phyloP scores from a whole-genome alignment of 179 eudicot genomes.

The Vitellaria paradoxa region DNA sequence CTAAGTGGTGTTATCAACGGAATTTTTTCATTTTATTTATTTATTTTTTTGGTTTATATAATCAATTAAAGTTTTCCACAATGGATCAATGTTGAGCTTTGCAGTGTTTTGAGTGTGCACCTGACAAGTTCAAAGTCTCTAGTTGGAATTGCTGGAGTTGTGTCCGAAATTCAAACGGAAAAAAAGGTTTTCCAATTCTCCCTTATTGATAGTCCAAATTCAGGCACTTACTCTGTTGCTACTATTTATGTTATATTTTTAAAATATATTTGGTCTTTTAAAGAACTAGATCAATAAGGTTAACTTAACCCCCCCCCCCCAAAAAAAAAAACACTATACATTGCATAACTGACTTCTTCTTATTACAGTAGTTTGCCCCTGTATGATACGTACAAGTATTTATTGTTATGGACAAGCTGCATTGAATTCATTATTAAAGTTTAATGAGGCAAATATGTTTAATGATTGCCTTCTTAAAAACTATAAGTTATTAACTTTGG shows the following conservation, averaged over 20 bases:
- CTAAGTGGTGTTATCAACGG: neutral
- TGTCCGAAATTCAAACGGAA: slow-evolving; percentile 88
- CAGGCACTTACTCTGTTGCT: no score
- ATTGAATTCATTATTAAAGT: neutral
- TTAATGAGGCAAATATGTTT: neutral
- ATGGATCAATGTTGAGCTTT: slow-evolving; percentile 5
- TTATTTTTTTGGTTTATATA: no score
- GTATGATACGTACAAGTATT: neutral
- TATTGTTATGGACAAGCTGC: neutral
- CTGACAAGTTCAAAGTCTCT: slow-evolving; percentile 94
- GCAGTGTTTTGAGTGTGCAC: slow-evolving; percentile 86
- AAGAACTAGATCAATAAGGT: no score
- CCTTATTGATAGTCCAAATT: neutral
- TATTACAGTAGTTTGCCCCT: neutral
- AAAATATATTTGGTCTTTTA: no score
- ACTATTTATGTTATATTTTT: no score
- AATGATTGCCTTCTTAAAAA: slow-evolving; percentile 4
- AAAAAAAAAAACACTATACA: no score
- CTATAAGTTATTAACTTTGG: slow-evolving; percentile 19
- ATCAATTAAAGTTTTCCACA: neutral
- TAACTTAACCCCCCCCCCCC: no score
- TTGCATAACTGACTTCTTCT: neutral
- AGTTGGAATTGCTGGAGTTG: slow-evolving; percentile 84
- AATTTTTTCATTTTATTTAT: no score
- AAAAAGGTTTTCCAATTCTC: slow-evolving; percentile 60